phyloP scores from a whole-genome alignment of 331 rosid genomes.

The Acacia pycnantha region DNA sequence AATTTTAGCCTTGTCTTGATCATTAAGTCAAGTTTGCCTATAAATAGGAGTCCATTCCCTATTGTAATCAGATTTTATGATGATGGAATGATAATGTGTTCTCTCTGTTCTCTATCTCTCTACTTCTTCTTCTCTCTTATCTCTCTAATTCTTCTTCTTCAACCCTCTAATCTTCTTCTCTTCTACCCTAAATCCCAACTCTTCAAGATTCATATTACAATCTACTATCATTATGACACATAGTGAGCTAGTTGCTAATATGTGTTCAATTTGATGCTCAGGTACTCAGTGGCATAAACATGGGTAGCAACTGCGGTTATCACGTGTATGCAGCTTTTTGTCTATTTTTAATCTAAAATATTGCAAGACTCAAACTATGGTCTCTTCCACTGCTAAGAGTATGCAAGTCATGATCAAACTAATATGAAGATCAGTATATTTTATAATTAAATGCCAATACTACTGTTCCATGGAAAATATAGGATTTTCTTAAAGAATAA shows the following conservation, averaged over 20 bases:
- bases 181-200: too few species aligned
- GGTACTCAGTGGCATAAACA: conserved; percentile 97
- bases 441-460: not conserved
- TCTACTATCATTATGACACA: not conserved
- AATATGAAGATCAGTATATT: not conserved
- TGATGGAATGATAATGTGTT: too few species aligned
- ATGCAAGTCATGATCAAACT: not conserved
- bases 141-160: too few species aligned
- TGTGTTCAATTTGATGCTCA: conserved; percentile 32
- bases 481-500: not conserved
- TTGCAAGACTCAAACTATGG: not conserved
- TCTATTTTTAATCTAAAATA: not conserved
- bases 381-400: not conserved
- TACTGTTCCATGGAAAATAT: not conserved
- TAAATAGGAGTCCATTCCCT: too few species aligned
- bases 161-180: too few species aligned
- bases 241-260: conserved; percentile 20
- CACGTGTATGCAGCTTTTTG: conserved; percentile 58
- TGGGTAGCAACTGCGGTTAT: conserved; percentile 95
- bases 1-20: too few species aligned
- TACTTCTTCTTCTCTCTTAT: too few species aligned
- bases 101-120: too few species aligned
- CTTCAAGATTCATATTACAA: too few species aligned
- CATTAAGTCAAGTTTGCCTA: too few species aligned
- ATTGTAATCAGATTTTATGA: too few species aligned